Conservation (phyloP, 1,139 yeast genomes). For the Kodamaea alishanica region DNA sequence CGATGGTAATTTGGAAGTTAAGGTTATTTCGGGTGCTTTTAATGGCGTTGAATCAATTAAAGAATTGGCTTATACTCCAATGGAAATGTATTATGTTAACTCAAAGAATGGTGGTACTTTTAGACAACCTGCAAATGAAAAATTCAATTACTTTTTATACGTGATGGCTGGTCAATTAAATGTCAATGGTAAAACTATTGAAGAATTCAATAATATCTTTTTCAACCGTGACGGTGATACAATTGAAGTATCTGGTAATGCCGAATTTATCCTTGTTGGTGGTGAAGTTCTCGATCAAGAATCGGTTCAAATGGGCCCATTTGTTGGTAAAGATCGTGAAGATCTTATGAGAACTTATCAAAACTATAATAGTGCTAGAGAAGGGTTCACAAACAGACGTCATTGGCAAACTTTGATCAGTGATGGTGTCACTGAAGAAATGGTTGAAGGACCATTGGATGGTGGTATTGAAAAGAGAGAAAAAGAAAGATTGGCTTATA, state of each 20-base stretch:
- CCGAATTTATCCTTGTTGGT: slow-evolving; percentile 67
- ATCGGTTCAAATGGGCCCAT: slow-evolving; percentile 86
- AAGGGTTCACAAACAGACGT: slow-evolving; percentile 71
- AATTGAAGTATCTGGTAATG: slow-evolving; percentile 43
- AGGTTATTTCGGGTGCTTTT: slow-evolving; percentile 73
- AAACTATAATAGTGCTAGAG: slow-evolving; percentile 64
- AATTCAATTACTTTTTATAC: slow-evolving; percentile 73
- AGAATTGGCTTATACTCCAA: slow-evolving; percentile 82
- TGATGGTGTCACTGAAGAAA: slow-evolving; percentile 50
- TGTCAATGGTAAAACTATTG: slow-evolving; percentile 35
- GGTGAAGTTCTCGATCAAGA: slow-evolving; percentile 77
- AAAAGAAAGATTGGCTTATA: slow-evolving; percentile 25
- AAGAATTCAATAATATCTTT: slow-evolving; percentile 54
- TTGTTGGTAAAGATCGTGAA: slow-evolving; percentile 54
- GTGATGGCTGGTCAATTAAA: slow-evolving; percentile 60
- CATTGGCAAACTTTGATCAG: slow-evolving; percentile 70
- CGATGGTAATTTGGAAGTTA: slow-evolving; percentile 61
- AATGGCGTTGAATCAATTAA: slow-evolving; percentile 72
- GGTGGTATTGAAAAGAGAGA: slow-evolving; percentile 36
- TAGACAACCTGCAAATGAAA: slow-evolving; percentile 56
- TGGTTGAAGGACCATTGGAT: slow-evolving; percentile 39
- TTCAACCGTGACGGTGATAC: slow-evolving; percentile 64
- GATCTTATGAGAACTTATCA: slow-evolving; percentile 59
- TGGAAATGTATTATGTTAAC: slow-evolving; percentile 67
- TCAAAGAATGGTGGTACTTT: slow-evolving; percentile 69